Evolutionary conservation across 2,329 filamentous ascomycete species (phyloP), one percentile per base, ranked within the genome.

Genomic region (Sclerotinia minor): DNA sequence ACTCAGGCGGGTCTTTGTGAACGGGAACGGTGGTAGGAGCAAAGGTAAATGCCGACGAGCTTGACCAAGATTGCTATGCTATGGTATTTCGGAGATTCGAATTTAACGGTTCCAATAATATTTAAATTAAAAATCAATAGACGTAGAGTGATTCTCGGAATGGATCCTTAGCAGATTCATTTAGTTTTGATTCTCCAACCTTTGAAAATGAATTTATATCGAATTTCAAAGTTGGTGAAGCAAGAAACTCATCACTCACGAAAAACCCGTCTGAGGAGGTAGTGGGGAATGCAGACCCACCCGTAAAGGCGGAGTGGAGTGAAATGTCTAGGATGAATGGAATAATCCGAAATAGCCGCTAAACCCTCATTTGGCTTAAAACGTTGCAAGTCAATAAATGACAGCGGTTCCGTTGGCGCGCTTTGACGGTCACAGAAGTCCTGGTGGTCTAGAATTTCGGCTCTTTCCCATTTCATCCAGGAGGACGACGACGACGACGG

Each of bases 331-430:
- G 45, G 21, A 54, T 54, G 5, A 5, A 54, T 54, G 5, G 19
- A 54, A 21, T 21, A 55, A 15, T 60, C 38, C 57, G 13, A 26
- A 49, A 5, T 24, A 49, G 11, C 24, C 26, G 26, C 58, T 24
- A 35, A 61, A 17, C 21, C 2, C n/a, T 24, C 29, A 47, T 38
- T 45, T 35, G 45, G 19, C 13, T 21, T 35, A 50, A 50, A 35
- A 24, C 44, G 44, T 38, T 29, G 44, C 26, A 60, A 60, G 26
- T 32, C 29, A 35, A 24, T 50, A 32, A 60, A 61, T 61, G 59
- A 61, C 59, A 50, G 59, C 59, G 59, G 29, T 61, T 50, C 45
- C 59, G 29, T 45, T 45, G n/a, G 29, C 45, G 32, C 59, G 29
- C 59, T 61, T 61, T 61, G 59, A 61, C 45, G 32, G 29, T 19